phyloP scores from a whole-genome alignment of 768 basidiomycete genomes.

The Nevesoporus exiguus region DNA sequence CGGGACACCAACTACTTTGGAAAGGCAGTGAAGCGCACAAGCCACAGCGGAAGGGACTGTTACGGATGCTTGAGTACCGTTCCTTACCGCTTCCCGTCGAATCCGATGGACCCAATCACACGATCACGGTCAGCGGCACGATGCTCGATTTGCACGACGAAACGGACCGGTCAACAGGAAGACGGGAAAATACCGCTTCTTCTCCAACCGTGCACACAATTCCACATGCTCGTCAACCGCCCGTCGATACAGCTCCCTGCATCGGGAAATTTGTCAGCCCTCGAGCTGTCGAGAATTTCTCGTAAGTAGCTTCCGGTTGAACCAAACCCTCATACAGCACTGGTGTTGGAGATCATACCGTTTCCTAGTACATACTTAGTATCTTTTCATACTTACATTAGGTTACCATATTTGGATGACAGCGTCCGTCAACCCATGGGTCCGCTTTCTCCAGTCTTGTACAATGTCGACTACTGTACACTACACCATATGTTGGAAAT shows the following conservation, averaged over 20 bases:
- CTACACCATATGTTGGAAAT: too few relatives aligned
- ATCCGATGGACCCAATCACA: slow-evolving; percentile 71
- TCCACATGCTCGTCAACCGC: slow-evolving; percentile 85
- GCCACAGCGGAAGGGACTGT: neutral
- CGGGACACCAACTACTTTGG: too few relatives aligned
- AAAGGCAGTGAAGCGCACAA: too few relatives aligned
- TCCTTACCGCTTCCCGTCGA: slow-evolving; percentile 78
- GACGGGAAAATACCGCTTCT: slow-evolving; percentile 79
- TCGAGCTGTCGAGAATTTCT: slow-evolving; percentile 83
- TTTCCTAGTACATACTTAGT: too few relatives aligned
- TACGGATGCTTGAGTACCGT: neutral
- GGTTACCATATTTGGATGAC: too few relatives aligned
- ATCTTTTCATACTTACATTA: too few relatives aligned
- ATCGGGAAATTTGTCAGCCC: slow-evolving; percentile 89
- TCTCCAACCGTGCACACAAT: slow-evolving; percentile 84
- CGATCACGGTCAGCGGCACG: neutral
- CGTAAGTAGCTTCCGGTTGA: slow-evolving; percentile 62
- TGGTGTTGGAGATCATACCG: too few relatives aligned
- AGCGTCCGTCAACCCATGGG: too few relatives aligned
- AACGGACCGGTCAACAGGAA: slow-evolving; percentile 71
- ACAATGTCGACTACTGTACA: too few relatives aligned
- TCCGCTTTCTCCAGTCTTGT: too few relatives aligned
- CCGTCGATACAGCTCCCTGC: slow-evolving; percentile 85
- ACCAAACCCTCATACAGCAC: too few relatives aligned
- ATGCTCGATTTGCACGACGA: neutral